Base-by-base conservation (phyloP, 2,329 filamentous ascomycete genomes). In the Alternaria viburni region DNA sequence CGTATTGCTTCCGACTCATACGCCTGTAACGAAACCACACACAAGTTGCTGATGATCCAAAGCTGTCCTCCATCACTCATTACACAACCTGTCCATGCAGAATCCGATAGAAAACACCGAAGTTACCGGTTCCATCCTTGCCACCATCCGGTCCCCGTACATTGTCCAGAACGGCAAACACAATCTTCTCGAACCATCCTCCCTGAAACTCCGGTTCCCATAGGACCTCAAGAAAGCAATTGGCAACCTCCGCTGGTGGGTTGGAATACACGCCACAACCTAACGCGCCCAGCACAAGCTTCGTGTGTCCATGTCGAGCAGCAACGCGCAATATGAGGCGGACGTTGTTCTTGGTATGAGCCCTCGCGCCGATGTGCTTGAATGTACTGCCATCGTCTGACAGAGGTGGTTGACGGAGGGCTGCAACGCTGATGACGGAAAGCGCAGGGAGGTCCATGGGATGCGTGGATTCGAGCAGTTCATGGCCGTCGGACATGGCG, bases 191-290 rank as follows among this genome's bases (percentile, higher is more conserved):
- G 86, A 89, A 91, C 87, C 89, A 90, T 0, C 87, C 87, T 2
- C 88, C 87, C 43, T 77, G 70, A 67, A 91, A 91, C 79, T 92
- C 89, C 0, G 65, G 41, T 72, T 92, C 88, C 28, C 73, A 61
- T 58, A 92, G 79, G 32, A 91, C 88, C 70, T 88, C 85, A 26
- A 81, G 74, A 84, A 89, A 93, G 68, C 88, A 89, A 32, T 79
- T 62, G 3, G 87, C 89, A n/a, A 92, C 86, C 64, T 88, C 87
- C 30, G 81, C 77, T 0, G 83, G 83, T 9, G 90, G 90, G 73
- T 92, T 91, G 0, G 69, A 70, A 74, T 91, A 91, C 0, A 86
- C 89, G 4, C 90, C 90, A 69, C 90, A 93, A 0, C 90, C 90
- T 54, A 93, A 73, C 0, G 90, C 90, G 0, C 90, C 90, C 2